phyloP scores from a whole-genome alignment of 225 moss, liverwort and hornwort species.

The Sphagnum contortum region DNA sequence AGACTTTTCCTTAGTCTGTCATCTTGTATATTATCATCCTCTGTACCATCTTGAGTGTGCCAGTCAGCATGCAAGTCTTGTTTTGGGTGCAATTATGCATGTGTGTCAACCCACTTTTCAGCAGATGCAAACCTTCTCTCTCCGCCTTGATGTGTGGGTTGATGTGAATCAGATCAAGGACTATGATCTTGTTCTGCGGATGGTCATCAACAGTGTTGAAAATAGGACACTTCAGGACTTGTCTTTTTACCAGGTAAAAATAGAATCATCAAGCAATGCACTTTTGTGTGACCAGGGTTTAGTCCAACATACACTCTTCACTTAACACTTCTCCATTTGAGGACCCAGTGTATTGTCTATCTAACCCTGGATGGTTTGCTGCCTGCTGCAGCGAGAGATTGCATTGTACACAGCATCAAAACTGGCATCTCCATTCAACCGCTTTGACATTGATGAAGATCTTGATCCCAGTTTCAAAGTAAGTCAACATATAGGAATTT shows the following conservation, averaged over 20 bases:
- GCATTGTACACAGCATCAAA: slow-evolving; percentile 55
- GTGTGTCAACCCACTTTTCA: no score
- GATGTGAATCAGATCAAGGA: slow-evolving; percentile 43
- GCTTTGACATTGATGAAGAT: slow-evolving; percentile 63
- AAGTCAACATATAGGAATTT: slow-evolving; percentile 7
- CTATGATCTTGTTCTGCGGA: slow-evolving; percentile 45
- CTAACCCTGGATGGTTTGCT: slow-evolving; percentile 2
- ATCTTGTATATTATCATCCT: no score
- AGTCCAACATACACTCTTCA: no score
- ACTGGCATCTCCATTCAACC: slow-evolving; percentile 45
- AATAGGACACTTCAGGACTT: slow-evolving; percentile 52
- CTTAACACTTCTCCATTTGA: no score
- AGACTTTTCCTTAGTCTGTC: no score
- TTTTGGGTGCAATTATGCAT: no score
- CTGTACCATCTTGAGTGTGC: neutral
- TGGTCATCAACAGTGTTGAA: slow-evolving; percentile 44
- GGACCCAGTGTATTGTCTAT: no score
- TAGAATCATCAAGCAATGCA: no score
- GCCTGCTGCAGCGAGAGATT: slow-evolving; percentile 49
- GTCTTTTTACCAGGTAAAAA: slow-evolving; percentile 68
- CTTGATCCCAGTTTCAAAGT: slow-evolving; percentile 71
- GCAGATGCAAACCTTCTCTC: no score
- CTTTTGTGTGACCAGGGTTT: no score
- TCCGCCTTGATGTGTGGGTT: neutral
- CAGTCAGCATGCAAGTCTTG: neutral